These are phyloP conservation scores for Fragaria ananassa DNA, from an alignment of 306 rosid species.

Conservation along the genomic window DNA sequence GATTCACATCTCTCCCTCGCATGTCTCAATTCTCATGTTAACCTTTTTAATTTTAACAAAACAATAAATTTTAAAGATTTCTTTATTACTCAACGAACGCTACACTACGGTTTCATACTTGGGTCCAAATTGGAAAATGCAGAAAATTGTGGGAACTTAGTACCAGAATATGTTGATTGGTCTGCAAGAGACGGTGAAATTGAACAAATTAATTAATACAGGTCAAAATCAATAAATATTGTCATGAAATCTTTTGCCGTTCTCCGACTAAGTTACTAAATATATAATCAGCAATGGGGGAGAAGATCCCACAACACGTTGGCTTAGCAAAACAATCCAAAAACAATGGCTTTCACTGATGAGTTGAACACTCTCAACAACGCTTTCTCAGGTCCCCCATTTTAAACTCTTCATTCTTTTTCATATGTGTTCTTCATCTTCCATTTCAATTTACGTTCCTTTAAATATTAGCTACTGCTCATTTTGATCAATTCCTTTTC, in stretches of 20 bases:
- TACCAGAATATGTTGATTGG: too few species aligned
- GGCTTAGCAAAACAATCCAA: not conserved
- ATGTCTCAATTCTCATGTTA: too few species aligned
- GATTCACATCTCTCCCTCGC: not conserved
- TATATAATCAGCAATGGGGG: slow-evolving; percentile 19
- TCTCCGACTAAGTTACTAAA: not conserved
- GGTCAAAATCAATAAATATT: not conserved
- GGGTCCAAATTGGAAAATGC: too few species aligned
- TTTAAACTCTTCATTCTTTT: not conserved
- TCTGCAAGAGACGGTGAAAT: not conserved
- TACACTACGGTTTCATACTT: too few species aligned
- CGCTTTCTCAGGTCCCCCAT: slow-evolving; percentile 76
- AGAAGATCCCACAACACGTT: slow-evolving; percentile 4
- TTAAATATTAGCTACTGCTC: not conserved
- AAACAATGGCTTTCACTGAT: slow-evolving; percentile 50
- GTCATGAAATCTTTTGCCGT: not conserved
- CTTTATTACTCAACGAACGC: too few species aligned
- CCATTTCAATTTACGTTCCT: not conserved
- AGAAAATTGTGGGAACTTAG: not conserved
- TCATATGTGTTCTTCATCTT: too few species aligned
- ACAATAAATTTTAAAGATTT: too few species aligned
- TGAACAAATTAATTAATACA: not conserved
- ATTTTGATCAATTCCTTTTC: not conserved
- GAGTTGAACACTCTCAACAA: slow-evolving; percentile 55
- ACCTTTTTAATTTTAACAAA: too few species aligned